Base-by-base conservation (phyloP, 2,329 filamentous ascomycete genomes). In the Phialophora expanda region DNA sequence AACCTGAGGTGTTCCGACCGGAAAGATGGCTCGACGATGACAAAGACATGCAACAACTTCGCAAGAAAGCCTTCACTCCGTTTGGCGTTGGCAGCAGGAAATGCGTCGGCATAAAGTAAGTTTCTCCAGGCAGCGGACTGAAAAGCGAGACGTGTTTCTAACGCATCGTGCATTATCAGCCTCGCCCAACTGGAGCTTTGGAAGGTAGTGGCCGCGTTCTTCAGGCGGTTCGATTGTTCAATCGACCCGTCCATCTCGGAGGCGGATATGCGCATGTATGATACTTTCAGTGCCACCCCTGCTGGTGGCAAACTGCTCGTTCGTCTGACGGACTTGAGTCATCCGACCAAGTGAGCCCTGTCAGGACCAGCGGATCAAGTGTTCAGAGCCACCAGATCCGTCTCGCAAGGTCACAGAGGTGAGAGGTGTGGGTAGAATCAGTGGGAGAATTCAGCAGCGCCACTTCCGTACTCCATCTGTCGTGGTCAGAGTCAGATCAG, bases 1-100 rank as follows among this genome's bases (percentile, higher is more conserved):
- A 71, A 48, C 53, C 69, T 14, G 69, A 73, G 26, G 51, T 46
- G 7, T 73, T 71, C 66, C 62, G 64, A 32, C 71, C 71, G 12
- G 69, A 66, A 20, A 67, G 71, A 34, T 73, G 71, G 70, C 64
- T 73, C 1, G 56, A 65, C 20, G 38, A 44, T 9, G 50, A 62
- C 7, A 26, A 38, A 14, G 55, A 57, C 20, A 46, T 50, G 12
- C 51, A 66, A 22, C 53, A 66, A 30, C 38, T 26, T 22, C 32
- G 44, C 8, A 61, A 64, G 48, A n/a, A 50, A 14, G 64, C 64
- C 20, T 62, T 20, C 12, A 58, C 54, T 9, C 58, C 64, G 9
- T 66, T 66, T 24, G 55, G 46, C 6, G 59, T 66, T 30, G 64
- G 64, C 4, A 38, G 48, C 30, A 56, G 64, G 34, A 56, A 32